Evolutionary conservation across 106 monocot species (phyloP).

Genomic region (Platanthera zijinensis): DNA sequence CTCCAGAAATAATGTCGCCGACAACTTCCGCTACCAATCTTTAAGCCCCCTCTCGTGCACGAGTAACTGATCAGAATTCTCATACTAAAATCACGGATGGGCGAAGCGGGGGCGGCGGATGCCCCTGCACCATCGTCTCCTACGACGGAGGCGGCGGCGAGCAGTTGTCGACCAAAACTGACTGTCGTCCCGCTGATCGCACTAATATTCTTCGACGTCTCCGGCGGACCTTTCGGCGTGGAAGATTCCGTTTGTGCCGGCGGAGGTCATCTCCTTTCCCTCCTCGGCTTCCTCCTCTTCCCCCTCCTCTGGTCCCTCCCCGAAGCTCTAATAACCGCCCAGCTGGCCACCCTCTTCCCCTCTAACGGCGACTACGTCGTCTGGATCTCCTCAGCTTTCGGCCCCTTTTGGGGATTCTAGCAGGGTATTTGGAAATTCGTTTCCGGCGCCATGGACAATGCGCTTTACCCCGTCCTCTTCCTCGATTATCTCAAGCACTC

Average conservation of each 20-base stretch:
- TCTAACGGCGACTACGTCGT: constrained; percentile 70
- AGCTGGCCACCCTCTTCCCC: constrained; percentile 69
- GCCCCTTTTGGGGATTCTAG: constrained; percentile 59
- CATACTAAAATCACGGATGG: not conserved
- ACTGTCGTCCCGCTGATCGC: constrained; percentile 67
- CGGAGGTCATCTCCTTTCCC: constrained; percentile 65
- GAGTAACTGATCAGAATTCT: no score
- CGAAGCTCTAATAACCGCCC: constrained; percentile 81
- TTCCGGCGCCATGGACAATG: constrained; percentile 75
- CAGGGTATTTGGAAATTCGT: constrained; percentile 71
- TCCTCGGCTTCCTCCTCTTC: constrained; percentile 72
- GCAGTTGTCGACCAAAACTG: constrained; percentile 23
- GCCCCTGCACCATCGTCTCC: not conserved
- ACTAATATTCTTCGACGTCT: constrained; percentile 91
- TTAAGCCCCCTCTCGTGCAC: no score
- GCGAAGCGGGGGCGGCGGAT: not conserved
- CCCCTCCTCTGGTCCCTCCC: constrained; percentile 82
- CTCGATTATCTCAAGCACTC: constrained; percentile 61
- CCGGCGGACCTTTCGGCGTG: constrained; percentile 82
- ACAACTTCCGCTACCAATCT: no score
- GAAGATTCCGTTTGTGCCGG: constrained; percentile 77
- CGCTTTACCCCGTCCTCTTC: constrained; percentile 83
- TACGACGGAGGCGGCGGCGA: not conserved
- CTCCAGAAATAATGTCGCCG: no score
- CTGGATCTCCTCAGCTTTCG: constrained; percentile 73